Evolutionary conservation across 148 eudicot genomes (phyloP), one percentile per base, ranked within the genome.

Genomic region (Rhododendron ovatum): DNA sequence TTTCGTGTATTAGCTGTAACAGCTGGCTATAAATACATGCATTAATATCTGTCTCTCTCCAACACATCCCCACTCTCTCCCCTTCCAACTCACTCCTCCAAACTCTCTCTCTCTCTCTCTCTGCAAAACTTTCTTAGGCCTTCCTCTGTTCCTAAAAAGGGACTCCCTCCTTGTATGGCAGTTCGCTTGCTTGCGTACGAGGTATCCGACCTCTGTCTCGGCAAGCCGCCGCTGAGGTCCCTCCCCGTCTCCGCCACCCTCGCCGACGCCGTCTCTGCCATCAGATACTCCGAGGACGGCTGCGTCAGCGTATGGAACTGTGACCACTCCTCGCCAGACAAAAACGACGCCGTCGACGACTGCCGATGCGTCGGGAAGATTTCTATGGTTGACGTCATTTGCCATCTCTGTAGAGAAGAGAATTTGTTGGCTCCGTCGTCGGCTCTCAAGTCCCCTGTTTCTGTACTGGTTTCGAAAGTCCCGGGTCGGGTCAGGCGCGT

Each of bases 121-220:
- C 30, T 30, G 30, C 53, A 50, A 5, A 63, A 2, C 6, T 65
- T n/a, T 24, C 81, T 14, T 47, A 13, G 4, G 14, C n/a, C 2
- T 12, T 51, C 61, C 39, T 39, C 57, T 7, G 15, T 41, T 69
- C 22, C 28, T 18, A 18, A 59, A 37, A 26, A 76, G 12, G 51
- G 15, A 1, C 9, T 43, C 48, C n/a, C 17, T 71, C 75, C 45
- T 91, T 94, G 94, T 86, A 96, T 96, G 99, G 99, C 99, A 95
- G 91, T 75, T 89, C 90, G 90, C 71, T 86, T 96, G 80, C 83
- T 93, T 61, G 86, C 89, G 17, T 90, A 93, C 86, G 90, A 86
- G 86, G 91, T 95, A 71, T 92, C 95, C 37, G 99, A 96, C 86
- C 93, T 96, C 57, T 96, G 99, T 85, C 86, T 96, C 78, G 99